Percentiles rank a stretch among this genome's conserved stretches.
These are phyloP conservation scores for Fusarium dimerum DNA, from an alignment of 2,329 filamentous ascomycete genomes.

Conservation along the genomic window DNA sequence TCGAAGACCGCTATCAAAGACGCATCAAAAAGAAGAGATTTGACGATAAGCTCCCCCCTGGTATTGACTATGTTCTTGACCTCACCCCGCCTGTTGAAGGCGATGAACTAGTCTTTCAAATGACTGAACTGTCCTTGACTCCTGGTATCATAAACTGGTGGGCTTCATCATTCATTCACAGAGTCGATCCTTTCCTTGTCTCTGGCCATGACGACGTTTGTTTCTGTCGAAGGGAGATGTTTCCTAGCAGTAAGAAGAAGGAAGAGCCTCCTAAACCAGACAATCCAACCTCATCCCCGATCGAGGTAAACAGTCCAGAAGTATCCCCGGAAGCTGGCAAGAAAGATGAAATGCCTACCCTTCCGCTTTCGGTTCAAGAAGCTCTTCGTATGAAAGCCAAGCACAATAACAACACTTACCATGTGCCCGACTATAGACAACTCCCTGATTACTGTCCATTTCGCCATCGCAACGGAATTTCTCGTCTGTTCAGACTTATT, in stretches of 20 bases:
- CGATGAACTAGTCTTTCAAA: conserved; percentile 61
- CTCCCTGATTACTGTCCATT: conserved; percentile 63
- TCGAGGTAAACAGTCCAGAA: not conserved
- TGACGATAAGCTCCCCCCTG: conserved; percentile 37
- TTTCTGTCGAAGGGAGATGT: conserved; percentile 24
- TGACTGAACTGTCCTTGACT: conserved; percentile 60
- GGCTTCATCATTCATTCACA: conserved; percentile 37
- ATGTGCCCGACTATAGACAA: conserved; percentile 34
- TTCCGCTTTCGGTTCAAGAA: conserved; percentile 3
- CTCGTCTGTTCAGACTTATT: conserved; percentile 61
- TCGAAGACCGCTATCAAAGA: conserved; percentile 44
- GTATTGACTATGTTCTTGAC: conserved; percentile 61
- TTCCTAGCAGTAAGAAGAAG: not conserved
- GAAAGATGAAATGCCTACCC: not conserved
- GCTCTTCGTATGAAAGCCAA: conserved; percentile 26
- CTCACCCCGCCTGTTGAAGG: conserved; percentile 63
- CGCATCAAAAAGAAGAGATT: conserved; percentile 38
- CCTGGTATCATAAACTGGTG: conserved; percentile 58
- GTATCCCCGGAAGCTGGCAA: not conserved
- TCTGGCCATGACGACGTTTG: conserved; percentile 46
- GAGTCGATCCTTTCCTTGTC: conserved; percentile 32
- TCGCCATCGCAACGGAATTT: conserved; percentile 64
- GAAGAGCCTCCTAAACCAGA: not conserved
- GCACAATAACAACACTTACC: conserved; percentile 17
- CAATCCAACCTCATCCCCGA: not conserved